These are phyloP conservation scores for Penicillium hesseltinei DNA, from an alignment of 2,329 filamentous ascomycete species.

Conservation along the genomic window DNA sequence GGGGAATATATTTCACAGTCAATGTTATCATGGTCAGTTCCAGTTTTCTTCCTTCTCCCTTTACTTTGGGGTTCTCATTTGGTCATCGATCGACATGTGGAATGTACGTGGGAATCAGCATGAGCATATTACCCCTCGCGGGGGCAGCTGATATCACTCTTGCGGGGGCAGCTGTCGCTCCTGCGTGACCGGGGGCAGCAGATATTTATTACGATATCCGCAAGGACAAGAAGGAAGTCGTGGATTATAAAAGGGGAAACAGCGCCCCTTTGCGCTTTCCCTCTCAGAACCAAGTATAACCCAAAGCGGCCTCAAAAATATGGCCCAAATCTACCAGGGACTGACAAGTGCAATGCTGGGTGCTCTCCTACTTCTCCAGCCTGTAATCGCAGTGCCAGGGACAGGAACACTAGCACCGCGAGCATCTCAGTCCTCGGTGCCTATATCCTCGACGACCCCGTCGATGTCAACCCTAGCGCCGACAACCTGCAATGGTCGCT, in stretches of 20 bases:
- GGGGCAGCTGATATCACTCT: constrained; percentile 8
- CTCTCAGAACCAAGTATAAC: background rate
- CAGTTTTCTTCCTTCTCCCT: background rate
- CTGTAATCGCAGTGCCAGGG: background rate
- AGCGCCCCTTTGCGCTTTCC: background rate
- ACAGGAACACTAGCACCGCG: background rate
- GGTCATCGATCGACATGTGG: constrained; percentile 13
- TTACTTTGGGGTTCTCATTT: constrained; percentile 1
- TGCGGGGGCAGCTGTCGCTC: background rate
- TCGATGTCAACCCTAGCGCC: constrained; percentile 3
- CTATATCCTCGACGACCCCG: constrained; percentile 8
- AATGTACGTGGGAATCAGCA: constrained; percentile 12
- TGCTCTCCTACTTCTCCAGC: constrained; percentile 3
- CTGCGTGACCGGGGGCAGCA: constrained; percentile 8
- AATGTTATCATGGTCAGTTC: constrained; percentile 7
- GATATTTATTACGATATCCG: background rate
- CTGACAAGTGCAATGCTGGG: constrained; percentile 10
- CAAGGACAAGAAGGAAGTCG: background rate
- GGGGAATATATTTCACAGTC: too few species aligned
- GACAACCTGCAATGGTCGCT: constrained; percentile 57
- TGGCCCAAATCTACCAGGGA: constrained; percentile 5
- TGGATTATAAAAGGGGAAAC: background rate
- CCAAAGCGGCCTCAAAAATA: background rate
- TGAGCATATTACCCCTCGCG: constrained; percentile 4
- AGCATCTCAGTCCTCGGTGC: constrained; percentile 2